Evolutionary conservation across 345 rosid species (phyloP), one percentile per base, ranked within the genome.

Genomic region (Eucalyptus camaldulensis): DNA sequence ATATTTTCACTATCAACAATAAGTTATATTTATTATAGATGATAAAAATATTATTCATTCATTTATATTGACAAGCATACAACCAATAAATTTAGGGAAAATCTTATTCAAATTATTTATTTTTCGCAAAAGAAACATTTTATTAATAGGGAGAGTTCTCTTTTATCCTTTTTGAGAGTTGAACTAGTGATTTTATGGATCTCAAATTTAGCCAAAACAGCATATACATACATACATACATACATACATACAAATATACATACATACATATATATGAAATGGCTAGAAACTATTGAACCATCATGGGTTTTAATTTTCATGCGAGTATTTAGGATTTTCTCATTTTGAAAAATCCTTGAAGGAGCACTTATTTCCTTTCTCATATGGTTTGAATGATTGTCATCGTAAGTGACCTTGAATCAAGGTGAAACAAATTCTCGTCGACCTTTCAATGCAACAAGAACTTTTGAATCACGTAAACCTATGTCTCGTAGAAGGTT

Each of bases 241-340:
- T 3, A 49, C 0, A 49, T 12, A 49, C 1, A n/a, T n/a, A n/a
- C n/a, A n/a, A n/a, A n/a, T n/a, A 49, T 13, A 49, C 3, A 49
- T 5, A 49, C 3, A 50, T 2, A 14, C 3, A 50, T 2, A 50
- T 1, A 50, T 1, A 50, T 5, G 43, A 0, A 43, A 16, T 49
- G 51, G 51, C 22, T 56, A 56, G 27, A 56, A 56, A 2, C 62
- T 56, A 56, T 21, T 56, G 62, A 24, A 56, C 29, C 29, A 24
- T 24, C 62, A 4, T 56, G 25, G 11, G 1, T 56, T 56, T 24
- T 56, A 22, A 56, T 56, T 24, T 56, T 56, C 13, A 56, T 56
- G 62, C 12, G 62, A 56, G 29, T 56, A 4, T 56, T 56, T 56
- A 24, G 62, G 62, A 56, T 56, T 56, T 56, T 56, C 29, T 56